phyloP scores from a whole-genome alignment of 441 rosid genomes.

The Pelargonium australe region DNA sequence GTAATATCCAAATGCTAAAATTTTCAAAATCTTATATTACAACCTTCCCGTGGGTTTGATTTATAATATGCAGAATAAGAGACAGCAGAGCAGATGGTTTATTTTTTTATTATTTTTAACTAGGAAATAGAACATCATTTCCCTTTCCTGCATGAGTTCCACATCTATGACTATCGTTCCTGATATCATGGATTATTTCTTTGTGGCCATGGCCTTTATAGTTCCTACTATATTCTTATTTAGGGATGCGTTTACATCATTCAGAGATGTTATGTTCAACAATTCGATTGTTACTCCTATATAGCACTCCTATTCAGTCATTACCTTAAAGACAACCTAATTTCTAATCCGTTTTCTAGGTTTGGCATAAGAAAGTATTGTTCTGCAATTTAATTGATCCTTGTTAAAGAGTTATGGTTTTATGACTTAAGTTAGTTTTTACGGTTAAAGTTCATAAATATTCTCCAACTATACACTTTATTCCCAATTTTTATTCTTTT shows the following conservation, averaged over 20 bases:
- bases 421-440: too few relatives aligned
- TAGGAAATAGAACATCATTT: neutral
- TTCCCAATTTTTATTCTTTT: too few relatives aligned
- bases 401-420: neutral
- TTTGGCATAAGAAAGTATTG: neutral
- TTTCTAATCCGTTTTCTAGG: neutral
- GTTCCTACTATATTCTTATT: neutral
- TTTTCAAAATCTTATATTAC: neutral
- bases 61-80: neutral
- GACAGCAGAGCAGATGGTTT: neutral
- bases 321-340: neutral
- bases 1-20: conserved; percentile 28
- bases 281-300: neutral
- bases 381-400: neutral
- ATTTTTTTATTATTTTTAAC: too few relatives aligned
- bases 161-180: neutral
- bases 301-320: neutral
- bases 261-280: neutral
- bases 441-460: too few relatives aligned
- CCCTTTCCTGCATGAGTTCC: neutral
- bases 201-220: neutral
- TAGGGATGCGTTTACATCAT: neutral
- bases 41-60: neutral
- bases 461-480: too few relatives aligned
- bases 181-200: neutral